These are phyloP conservation scores for Fusarium tjaetaba DNA, from an alignment of 2,329 filamentous ascomycete genomes.

Conservation along the genomic window DNA sequence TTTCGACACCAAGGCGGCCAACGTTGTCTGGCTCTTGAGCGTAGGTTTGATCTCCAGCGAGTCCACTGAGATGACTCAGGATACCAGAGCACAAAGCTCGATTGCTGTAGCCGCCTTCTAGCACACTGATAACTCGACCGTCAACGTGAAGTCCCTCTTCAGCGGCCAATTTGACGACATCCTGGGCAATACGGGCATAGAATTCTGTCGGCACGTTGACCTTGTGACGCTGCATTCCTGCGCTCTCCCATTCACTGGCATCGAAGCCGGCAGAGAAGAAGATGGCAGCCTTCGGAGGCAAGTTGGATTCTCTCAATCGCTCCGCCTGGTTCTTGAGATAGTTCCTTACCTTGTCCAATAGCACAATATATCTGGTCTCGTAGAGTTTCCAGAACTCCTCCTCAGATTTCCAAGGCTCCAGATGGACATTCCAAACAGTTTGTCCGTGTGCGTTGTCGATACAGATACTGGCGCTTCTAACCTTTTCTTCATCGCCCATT, in stretches of 20 bases:
- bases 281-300: constrained; percentile 82
- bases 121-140: constrained; percentile 88
- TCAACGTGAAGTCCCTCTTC: constrained; percentile 82
- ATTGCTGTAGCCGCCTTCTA: constrained; percentile 97
- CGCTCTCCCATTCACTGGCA: constrained; percentile 92
- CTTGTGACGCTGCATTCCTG: constrained; percentile 93
- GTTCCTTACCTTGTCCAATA: constrained; percentile 82
- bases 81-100: constrained; percentile 88
- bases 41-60: constrained; percentile 67
- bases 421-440: constrained; percentile 94
- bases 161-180: constrained; percentile 82
- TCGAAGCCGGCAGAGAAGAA: constrained; percentile 98
- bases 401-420: constrained; percentile 85
- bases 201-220: constrained; percentile 98
- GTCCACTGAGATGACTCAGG: constrained; percentile 86
- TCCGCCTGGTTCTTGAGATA: constrained; percentile 81
- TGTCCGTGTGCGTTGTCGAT: constrained; percentile 95
- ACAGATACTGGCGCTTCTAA: constrained; percentile 92
- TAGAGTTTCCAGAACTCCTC: constrained; percentile 92
- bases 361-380: constrained; percentile 76
- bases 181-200: constrained; percentile 88
- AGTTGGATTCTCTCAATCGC: constrained; percentile 66
- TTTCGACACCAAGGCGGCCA: constrained; percentile 65
- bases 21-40: constrained; percentile 47
- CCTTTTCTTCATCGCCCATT: constrained; percentile 89